Percentiles rank a stretch among this genome's conserved stretches.
These are phyloP conservation scores for Alternaria solani DNA, from an alignment of 2,329 filamentous ascomycete genomes.

Conservation along the genomic window DNA sequence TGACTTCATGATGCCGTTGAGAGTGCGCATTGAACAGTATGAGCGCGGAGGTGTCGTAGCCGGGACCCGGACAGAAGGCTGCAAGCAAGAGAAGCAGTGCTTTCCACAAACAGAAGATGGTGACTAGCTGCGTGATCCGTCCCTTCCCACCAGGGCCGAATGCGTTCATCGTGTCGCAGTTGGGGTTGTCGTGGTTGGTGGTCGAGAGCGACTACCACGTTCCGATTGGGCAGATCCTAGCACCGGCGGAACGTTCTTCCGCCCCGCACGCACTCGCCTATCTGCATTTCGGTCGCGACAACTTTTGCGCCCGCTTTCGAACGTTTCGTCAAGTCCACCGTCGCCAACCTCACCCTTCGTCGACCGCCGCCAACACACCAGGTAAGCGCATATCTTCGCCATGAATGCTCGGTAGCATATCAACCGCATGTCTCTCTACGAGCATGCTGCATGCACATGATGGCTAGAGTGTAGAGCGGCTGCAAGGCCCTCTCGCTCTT, in stretches of 20 bases:
- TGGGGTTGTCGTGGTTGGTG: background rate
- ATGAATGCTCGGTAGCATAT: constrained; percentile 44
- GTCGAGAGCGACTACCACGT: constrained; percentile 8
- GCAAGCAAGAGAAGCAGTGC: constrained; percentile 69
- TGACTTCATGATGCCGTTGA: constrained; percentile 28
- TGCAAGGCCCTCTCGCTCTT: constrained; percentile 50
- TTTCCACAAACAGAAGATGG: constrained; percentile 72
- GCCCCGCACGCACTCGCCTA: constrained; percentile 28
- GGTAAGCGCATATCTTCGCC: constrained; percentile 47
- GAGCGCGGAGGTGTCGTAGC: constrained; percentile 81
- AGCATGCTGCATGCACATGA: constrained; percentile 44
- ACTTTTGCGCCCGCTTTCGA: constrained; percentile 24
- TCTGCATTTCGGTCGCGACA: constrained; percentile 26
- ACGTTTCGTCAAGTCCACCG: constrained; percentile 24
- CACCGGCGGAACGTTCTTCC: constrained; percentile 22
- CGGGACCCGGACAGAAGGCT: constrained; percentile 63
- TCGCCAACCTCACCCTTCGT: constrained; percentile 43
- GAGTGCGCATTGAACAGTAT: constrained; percentile 53
- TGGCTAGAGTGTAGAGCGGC: constrained; percentile 51
- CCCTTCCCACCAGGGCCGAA: background rate
- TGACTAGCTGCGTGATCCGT: constrained; percentile 15
- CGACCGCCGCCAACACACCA: constrained; percentile 47
- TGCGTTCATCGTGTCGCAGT: constrained; percentile 7
- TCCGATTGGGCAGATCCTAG: constrained; percentile 27
- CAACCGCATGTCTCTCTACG: constrained; percentile 42